Evolutionary conservation across 2,329 filamentous ascomycete species (phyloP).

Genomic region (Orbilia blumenaviensis): DNA sequence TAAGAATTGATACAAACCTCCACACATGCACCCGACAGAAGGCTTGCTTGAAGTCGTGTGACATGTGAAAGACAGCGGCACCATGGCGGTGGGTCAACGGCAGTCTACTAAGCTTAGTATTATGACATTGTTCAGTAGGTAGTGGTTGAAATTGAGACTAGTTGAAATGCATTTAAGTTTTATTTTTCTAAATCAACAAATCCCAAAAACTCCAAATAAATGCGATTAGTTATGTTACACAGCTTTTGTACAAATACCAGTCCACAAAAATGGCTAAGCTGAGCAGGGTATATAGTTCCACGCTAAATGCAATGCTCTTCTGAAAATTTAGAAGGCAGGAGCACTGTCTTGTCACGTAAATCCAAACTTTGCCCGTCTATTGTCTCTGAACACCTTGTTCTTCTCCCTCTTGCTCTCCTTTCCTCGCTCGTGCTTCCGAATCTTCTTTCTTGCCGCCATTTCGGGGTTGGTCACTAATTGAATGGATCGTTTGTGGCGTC

Average conservation of each 20-base stretch:
- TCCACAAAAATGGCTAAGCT: neutral
- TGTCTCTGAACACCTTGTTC: constrained; percentile 75
- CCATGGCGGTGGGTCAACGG: neutral
- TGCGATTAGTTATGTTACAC: neutral
- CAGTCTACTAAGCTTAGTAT: neutral
- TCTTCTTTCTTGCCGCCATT: constrained; percentile 79
- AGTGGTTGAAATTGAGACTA: neutral
- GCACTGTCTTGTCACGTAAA: constrained; percentile 56
- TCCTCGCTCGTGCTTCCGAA: constrained; percentile 83
- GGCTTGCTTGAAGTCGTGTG: neutral
- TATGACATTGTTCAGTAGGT: neutral
- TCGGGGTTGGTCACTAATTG: constrained; percentile 83
- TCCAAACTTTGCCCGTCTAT: constrained; percentile 73
- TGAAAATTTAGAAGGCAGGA: no score
- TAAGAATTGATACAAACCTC: neutral
- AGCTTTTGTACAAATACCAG: constrained; percentile 17
- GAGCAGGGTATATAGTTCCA: constrained; percentile 8
- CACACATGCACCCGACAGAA: no score
- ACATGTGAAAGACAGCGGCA: constrained; percentile 1
- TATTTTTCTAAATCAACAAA: neutral
- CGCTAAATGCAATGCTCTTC: no score
- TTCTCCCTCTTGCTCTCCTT: constrained; percentile 82
- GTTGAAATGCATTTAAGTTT: neutral
- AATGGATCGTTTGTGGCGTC: constrained; percentile 86
- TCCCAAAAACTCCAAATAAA: constrained; percentile 9